These are phyloP conservation scores for Adansonia grandidieri DNA, from an alignment of 441 rosid genomes.

Conservation along the genomic window DNA sequence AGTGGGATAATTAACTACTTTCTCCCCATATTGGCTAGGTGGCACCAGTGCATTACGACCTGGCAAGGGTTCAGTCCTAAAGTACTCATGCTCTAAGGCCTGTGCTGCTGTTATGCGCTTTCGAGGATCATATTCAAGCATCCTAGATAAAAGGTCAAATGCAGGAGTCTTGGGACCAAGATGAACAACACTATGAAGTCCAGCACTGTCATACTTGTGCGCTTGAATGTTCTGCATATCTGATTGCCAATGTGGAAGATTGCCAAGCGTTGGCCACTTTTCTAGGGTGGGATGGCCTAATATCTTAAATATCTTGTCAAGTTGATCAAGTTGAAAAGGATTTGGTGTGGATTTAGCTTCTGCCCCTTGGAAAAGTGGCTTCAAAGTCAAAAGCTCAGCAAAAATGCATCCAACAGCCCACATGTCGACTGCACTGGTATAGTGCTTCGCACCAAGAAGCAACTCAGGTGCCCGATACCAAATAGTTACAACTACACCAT, in stretches of 20 bases:
- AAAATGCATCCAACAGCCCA: constrained; percentile 99
- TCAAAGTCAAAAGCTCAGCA: constrained; percentile 91
- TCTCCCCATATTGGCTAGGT: constrained; percentile 79
- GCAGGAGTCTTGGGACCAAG: constrained; percentile 52
- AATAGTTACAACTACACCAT: constrained; percentile 97
- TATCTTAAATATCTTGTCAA: constrained; percentile 98
- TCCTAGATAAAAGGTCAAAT: constrained; percentile 82
- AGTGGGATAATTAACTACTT: constrained; percentile 72
- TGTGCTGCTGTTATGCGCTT: constrained; percentile 95
- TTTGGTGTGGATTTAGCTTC: constrained; percentile 82
- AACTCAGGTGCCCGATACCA: constrained; percentile 99
- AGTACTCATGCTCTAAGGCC: constrained; percentile 93
- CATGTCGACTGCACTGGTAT: constrained; percentile 94
- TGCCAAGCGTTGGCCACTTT: constrained; percentile 89
- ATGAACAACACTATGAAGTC: constrained; percentile 73
- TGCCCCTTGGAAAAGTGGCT: constrained; percentile 93
- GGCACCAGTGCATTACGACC: constrained; percentile 88
- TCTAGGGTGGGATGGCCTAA: constrained; percentile 95
- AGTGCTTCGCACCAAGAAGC: constrained; percentile 97
- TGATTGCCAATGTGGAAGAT: constrained; percentile 85
- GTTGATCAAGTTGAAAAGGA: constrained; percentile 95
- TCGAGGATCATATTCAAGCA: constrained; percentile 93
- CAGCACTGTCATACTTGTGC: constrained; percentile 69
- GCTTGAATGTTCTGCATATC: constrained; percentile 79
- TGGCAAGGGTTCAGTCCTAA: constrained; percentile 75